phyloP scores from a whole-genome alignment of 2,329 filamentous ascomycete genomes.

The Sporothrix pseudoabietina region DNA sequence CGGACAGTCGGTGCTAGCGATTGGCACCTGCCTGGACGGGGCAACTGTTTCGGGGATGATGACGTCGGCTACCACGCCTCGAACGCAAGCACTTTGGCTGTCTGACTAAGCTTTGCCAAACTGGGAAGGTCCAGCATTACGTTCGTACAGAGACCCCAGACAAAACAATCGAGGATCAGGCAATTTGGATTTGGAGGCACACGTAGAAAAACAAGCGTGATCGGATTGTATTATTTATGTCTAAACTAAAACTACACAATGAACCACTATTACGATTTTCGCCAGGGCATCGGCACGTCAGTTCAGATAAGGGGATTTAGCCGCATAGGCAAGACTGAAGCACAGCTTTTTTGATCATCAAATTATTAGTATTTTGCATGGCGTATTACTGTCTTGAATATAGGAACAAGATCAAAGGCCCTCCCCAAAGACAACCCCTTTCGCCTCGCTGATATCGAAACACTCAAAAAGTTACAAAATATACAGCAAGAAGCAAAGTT shows the following conservation, averaged over 20 bases:
- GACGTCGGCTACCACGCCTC: constrained; percentile 7
- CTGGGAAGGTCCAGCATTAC: neutral
- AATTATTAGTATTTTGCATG: neutral
- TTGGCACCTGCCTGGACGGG: constrained; percentile 22
- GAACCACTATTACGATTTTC: neutral
- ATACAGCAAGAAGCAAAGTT: constrained; percentile 1
- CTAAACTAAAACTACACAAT: neutral
- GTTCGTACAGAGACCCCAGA: neutral
- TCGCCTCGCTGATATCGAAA: constrained; percentile 15
- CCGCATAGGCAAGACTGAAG: neutral
- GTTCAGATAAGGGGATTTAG: neutral
- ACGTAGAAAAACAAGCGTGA: neutral
- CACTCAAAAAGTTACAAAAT: neutral
- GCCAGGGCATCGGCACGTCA: neutral
- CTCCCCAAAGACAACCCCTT: neutral
- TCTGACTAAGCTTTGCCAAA: constrained; percentile 18
- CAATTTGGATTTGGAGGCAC: neutral
- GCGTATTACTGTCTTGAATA: neutral
- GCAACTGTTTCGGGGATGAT: neutral
- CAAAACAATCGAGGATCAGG: neutral
- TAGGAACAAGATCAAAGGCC: constrained; percentile 5
- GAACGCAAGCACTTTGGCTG: neutral
- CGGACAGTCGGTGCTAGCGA: constrained; percentile 2
- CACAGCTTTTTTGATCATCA: neutral
- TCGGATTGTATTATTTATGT: neutral